A percentile compares a stretch with the other conserved stretches of the same genome.
Evolutionary conservation across 2,329 filamentous ascomycete species (phyloP).

Genomic region (Sporothrix pallida): DNA sequence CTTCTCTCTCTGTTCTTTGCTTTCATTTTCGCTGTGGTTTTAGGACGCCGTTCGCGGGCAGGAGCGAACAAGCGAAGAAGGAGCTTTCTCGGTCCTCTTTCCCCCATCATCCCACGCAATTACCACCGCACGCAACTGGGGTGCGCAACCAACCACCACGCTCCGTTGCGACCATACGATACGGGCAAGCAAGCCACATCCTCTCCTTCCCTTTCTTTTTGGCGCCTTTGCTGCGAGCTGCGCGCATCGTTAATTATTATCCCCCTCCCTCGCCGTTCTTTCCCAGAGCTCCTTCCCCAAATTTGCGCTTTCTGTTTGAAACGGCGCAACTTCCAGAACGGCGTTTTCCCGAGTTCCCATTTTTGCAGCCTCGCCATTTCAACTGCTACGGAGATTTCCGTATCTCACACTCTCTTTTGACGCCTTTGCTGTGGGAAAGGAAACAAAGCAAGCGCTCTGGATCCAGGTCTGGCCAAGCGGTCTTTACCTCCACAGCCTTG

Average conservation of each 20-base stretch:
- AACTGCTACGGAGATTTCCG: background rate
- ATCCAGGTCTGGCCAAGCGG: background rate
- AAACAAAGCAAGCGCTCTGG: background rate
- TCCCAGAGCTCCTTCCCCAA: background rate
- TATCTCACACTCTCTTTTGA: background rate
- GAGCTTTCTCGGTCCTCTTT: background rate
- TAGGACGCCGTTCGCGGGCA: slow-evolving; percentile 19
- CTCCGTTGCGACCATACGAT: background rate
- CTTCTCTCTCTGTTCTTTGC: too few species aligned
- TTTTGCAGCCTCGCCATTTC: background rate
- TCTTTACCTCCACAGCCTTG: slow-evolving; percentile 2
- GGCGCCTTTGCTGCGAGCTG: too few species aligned
- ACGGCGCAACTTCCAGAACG: background rate
- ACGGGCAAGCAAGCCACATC: background rate
- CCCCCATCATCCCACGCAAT: slow-evolving; percentile 3
- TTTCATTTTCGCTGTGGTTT: background rate
- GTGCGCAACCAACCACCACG: background rate
- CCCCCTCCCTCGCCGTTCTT: slow-evolving; percentile 20
- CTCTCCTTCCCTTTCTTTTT: background rate
- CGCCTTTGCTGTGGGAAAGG: background rate
- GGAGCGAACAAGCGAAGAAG: background rate
- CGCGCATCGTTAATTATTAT: background rate
- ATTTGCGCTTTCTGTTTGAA: background rate
- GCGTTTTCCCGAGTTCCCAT: background rate
- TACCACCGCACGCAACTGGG: background rate